A percentile compares a stretch with the other conserved stretches of the same genome.
Conservation (phyloP, 1,284 basidiomycete genomes). For the Ceratobasidium papillatum region DNA sequence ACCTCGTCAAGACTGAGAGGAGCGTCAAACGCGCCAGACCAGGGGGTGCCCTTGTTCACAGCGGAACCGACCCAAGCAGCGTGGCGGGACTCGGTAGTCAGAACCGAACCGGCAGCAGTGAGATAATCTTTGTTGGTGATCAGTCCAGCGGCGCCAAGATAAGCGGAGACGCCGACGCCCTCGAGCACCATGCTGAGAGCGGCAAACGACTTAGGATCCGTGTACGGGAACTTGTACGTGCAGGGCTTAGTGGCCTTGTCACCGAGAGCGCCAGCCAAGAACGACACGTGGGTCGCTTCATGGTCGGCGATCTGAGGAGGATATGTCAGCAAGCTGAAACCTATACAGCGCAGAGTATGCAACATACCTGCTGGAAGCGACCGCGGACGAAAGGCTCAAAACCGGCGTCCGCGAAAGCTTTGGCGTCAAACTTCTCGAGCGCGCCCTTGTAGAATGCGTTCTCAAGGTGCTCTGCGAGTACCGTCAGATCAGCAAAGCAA, state of each 20-base stretch:
- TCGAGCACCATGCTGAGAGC: constrained; percentile 65
- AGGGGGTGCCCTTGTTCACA: constrained; percentile 59
- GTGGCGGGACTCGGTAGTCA: constrained; percentile 51
- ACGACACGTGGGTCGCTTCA: constrained; percentile 63
- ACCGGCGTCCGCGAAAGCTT: constrained; percentile 65
- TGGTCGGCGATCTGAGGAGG: constrained; percentile 64
- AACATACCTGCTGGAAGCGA: constrained; percentile 54
- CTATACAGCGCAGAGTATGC: too few species aligned
- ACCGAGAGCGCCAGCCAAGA: constrained; percentile 63
- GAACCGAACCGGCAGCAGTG: constrained; percentile 54
- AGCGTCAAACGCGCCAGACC: constrained; percentile 63
- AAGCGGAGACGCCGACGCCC: constrained; percentile 63
- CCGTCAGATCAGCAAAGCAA: too few species aligned
- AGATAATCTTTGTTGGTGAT: constrained; percentile 54
- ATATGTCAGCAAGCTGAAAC: constrained; percentile 47
- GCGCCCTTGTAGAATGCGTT: constrained; percentile 65
- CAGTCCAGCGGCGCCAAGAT: constrained; percentile 62
- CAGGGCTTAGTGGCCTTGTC: constrained; percentile 62
- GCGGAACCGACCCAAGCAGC: constrained; percentile 61
- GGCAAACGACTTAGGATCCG: constrained; percentile 62
- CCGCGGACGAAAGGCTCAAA: constrained; percentile 61
- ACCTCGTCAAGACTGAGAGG: constrained; percentile 62
- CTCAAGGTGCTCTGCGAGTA: constrained; percentile 79
- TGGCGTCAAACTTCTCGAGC: constrained; percentile 57
- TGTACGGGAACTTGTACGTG: constrained; percentile 66